Base-by-base conservation (phyloP, 768 basidiomycete species). In the Asterophora lycoperdoides region DNA sequence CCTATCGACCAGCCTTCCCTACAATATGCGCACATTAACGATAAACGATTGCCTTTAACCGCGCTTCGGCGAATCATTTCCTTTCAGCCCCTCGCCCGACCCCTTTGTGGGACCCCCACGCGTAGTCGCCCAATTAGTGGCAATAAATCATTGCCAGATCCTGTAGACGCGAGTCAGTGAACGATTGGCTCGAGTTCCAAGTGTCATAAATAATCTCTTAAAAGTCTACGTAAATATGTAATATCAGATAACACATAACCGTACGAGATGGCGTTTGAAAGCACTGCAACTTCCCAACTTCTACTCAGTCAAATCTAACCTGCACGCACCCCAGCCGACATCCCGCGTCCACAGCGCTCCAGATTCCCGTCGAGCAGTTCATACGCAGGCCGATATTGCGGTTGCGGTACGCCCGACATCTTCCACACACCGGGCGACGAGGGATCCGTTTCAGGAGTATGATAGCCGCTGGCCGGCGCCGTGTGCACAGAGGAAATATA, bases 301-400 rank as follows among this genome's bases (percentile, higher is more conserved):
- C 5, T 32, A 37, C 19, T n/a, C 36, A n/a, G 11, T 32, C 43
- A 17, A 6, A 26, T 19, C 26, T 28, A 46, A 19, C 23, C 17
- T 9, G 29, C 33, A 4, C 39, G 43, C 28, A 53, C 10, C 20
- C 47, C 44, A 6, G 56, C 6, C 17, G 46, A 35, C 35, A 55
- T 29, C 4, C 78, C 79, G 29, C 86, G 71, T 8, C 86, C 86
- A 9, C 77, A 83, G 35, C 91, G 76, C 64, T 93, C 91, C 41
- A 90, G 70, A 41, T 70, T 71, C 18, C 78, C 88, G 59, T 94
- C 89, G 29, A 70, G 59, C 1, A 95, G 75, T 68, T 90, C 85
- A 67, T 90, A 88, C 1, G 93, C 92, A 1, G 92, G 92, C 23
- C 74, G 72, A 61, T 87, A 94, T 19, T 68, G 71, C 34, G 66